Base-by-base conservation (phyloP, 805 yeast species). In the Brettanomyces anomalus region DNA sequence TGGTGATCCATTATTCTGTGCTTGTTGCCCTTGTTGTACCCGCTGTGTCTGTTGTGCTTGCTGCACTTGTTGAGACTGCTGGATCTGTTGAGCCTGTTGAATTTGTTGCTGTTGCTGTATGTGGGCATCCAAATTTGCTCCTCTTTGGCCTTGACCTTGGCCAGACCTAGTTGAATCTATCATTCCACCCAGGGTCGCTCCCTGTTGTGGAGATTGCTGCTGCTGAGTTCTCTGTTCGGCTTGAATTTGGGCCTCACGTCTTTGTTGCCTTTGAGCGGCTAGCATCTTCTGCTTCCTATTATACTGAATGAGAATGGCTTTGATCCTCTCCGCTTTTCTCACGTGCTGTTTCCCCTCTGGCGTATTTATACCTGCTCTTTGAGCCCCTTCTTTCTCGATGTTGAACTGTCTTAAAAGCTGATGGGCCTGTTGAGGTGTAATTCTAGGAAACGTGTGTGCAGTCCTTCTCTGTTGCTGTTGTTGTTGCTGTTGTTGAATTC, bases 271-370 rank as follows among this genome's bases (percentile, higher is more conserved):
- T 43, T 57, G 60, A 10, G 58, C 60, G 41, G 57, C 58, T 13
- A 52, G 41, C 40, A 52, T 40, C 36, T 55, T 56, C 34, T 54
- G 60, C 42, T 54, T 57, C 43, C 49, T 51, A 35, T 60, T 51
- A 42, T 58, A 62, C 43, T 72, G 74, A 40, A 79, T 64, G 53
- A 82, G 66, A 30, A 81, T 67, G 37, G 74, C 74, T 56, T 77
- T 80, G 48, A 82, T 77, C 43, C 72, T 72, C 36, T 81, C 78
- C 3, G 86, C 87, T 47, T 74, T 76, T 46, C 68, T 68, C 50
- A 76, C 61, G 51, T 81, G 81, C 47, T 77, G 79, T 50, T 75
- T 74, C 16, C 86, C 87, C 45, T 68, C 76, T 0, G 74, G 77
- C 0, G 80, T 71, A 20, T 72, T 75, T 30, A 68, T 68, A 3